A percentile compares a stretch with the other conserved stretches of the same genome.
Conservation (phyloP, 2,329 filamentous ascomycete species). For the Fusarium sp. region DNA sequence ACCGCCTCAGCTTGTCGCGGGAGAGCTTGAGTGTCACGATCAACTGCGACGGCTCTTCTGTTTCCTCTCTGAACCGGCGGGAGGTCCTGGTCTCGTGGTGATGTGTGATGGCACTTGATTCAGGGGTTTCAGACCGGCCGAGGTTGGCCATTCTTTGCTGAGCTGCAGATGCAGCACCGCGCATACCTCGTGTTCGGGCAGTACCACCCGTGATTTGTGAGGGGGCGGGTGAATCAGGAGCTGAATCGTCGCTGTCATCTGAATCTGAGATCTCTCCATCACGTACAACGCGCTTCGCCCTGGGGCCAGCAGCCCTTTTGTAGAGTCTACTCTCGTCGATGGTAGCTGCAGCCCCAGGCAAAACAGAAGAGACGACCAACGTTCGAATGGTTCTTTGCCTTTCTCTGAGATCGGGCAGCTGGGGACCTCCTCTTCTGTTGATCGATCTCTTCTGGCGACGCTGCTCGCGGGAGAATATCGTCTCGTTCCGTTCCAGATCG, state of each 20-base stretch:
- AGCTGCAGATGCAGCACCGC: conserved; percentile 86
- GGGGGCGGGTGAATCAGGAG: conserved; percentile 83
- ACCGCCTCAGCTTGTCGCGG: conserved; percentile 75
- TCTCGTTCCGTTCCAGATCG: conserved; percentile 89
- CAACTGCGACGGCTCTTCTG: conserved; percentile 75
- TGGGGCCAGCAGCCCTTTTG: conserved; percentile 75
- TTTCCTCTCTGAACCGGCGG: conserved; percentile 77
- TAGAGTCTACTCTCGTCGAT: conserved; percentile 89
- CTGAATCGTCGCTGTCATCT: conserved; percentile 90
- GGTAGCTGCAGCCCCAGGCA: conserved; percentile 83
- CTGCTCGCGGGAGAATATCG: conserved; percentile 93
- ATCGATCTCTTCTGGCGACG: conserved; percentile 94
- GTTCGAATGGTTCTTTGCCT: conserved; percentile 93
- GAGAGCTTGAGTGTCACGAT: conserved; percentile 80
- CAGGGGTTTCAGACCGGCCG: conserved; percentile 89
- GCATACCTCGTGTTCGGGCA: conserved; percentile 86
- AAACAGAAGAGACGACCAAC: conserved; percentile 88
- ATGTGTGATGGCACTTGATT: conserved; percentile 68
- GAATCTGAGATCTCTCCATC: conserved; percentile 86
- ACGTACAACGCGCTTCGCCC: conserved; percentile 62
- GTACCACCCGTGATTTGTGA: conserved; percentile 78
- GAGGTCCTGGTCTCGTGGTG: conserved; percentile 79
- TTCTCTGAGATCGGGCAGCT: conserved; percentile 95
- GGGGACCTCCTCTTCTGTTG: conserved; percentile 90
- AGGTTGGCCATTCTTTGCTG: conserved; percentile 87